These are phyloP conservation scores for Jatropha curcas DNA, from an alignment of 345 rosid genomes.

Conservation along the genomic window DNA sequence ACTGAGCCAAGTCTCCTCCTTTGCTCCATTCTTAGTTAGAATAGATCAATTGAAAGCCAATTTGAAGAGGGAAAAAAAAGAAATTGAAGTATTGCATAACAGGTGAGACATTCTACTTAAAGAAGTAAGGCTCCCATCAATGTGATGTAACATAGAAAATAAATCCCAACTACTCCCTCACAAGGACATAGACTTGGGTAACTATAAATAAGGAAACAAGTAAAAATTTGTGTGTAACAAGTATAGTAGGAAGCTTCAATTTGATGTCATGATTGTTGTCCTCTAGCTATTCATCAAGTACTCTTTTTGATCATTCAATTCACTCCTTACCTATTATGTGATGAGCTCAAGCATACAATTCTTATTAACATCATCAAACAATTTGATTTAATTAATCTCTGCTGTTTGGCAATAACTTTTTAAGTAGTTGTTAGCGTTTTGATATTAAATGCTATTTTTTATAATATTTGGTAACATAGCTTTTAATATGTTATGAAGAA, in stretches of 20 bases:
- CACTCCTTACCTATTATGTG: background rate
- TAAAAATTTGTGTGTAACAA: background rate
- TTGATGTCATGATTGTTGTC: background rate
- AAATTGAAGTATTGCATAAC: background rate
- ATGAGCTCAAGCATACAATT: slow-evolving; percentile 12
- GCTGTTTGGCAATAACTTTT: no score
- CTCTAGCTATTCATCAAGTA: background rate
- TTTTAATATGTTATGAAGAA: no score
- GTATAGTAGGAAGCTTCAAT: background rate
- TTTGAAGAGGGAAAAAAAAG: background rate
- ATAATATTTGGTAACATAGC: no score
- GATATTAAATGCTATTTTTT: no score
- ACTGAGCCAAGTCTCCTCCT: background rate
- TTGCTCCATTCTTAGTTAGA: background rate
- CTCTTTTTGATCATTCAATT: slow-evolving; percentile 4
- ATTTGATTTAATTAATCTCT: no score
- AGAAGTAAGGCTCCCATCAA: slow-evolving; percentile 16
- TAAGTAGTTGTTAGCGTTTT: no score
- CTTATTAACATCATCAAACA: no score
- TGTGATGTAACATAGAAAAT: background rate
- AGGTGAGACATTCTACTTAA: slow-evolving; percentile 9
- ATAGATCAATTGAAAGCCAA: background rate
- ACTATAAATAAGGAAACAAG: slow-evolving; percentile 1
- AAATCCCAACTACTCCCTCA: background rate
- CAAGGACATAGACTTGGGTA: background rate